Conservation (phyloP, 306 rosid species). For the Begonia peltatifolia region DNA sequence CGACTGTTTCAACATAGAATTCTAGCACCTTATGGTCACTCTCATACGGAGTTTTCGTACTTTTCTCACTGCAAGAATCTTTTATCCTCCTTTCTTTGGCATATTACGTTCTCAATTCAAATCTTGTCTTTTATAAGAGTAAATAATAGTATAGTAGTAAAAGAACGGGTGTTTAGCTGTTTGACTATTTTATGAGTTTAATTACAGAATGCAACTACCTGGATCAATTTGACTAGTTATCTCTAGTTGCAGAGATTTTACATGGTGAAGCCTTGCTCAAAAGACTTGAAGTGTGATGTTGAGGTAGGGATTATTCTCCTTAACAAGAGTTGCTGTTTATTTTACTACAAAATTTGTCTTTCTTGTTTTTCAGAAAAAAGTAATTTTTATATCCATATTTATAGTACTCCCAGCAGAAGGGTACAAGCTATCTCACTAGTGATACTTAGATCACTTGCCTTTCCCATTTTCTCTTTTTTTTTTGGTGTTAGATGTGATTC, state of each 20-base stretch:
- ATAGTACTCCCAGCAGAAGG: no score
- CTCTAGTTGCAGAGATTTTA: constrained; percentile 65
- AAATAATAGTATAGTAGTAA: not conserved
- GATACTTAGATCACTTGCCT: no score
- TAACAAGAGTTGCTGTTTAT: no score
- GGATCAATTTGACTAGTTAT: not conserved
- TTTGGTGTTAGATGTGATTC: not conserved
- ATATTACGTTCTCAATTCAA: not conserved
- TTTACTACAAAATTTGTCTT: no score
- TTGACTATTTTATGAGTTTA: constrained; percentile 4
- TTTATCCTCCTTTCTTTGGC: not conserved
- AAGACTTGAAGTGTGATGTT: constrained; percentile 92
- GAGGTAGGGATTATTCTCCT: constrained; percentile 36
- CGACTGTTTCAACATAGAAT: no score
- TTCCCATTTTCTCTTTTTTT: no score
- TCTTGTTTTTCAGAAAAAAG: no score
- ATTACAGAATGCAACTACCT: not conserved
- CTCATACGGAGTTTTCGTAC: no score
- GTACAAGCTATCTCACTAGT: no score
- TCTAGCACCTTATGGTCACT: no score
- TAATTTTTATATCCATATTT: no score
- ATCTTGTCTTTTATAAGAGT: not conserved
- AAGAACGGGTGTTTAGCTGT: not conserved
- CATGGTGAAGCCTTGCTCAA: constrained; percentile 90
- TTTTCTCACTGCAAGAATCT: not conserved